Evolutionary conservation across 2,329 filamentous ascomycete genomes (phyloP), one percentile per base, ranked within the genome.

Genomic region (Colletotrichum tabaci): DNA sequence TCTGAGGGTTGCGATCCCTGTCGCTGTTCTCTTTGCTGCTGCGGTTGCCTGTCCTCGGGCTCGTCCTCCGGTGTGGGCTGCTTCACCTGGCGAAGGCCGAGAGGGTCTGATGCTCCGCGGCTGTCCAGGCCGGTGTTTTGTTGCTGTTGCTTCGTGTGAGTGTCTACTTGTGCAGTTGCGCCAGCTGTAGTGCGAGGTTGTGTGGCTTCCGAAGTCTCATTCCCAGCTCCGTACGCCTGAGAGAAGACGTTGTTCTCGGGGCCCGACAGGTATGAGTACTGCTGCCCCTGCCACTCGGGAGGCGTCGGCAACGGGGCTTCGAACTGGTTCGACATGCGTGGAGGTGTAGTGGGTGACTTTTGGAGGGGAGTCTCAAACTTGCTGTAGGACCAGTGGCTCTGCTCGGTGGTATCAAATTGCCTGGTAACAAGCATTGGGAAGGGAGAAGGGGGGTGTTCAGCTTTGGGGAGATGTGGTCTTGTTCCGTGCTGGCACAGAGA

Each of bases 101-200:
- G 77, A 13, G 83, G 82, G 72, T 86, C 83, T 12, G 83, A 74
- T 66, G 78, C 75, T 44, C 80, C 81, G 44, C 79, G 81, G 56
- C 82, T 82, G 69, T 74, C 77, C 46, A 83, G 75, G 13, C 82
- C 79, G 4, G 83, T 81, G 63, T 69, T 77, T 44, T 77, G 64
- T 75, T 80, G 64, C 75, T 80, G 76, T 88, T 92, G 87, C 76
- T 92, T 89, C 8, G 91, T 89, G 72, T 93, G 93, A 74, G 94
- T 85, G 40, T 90, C 90, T 57, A 94, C 85, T 40, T 87, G 84
- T 77, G 79, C 81, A 60, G 77, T 80, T 46, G 80, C 77, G 58
- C 77, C 78, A 69, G 79, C 80, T 70, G 80, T 78, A 46, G 80
- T 80, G 53, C 82, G 82, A 61, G 82, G 81, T 76, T 82, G 81